A percentile compares a stretch with the other conserved stretches of the same genome.
These are phyloP conservation scores for Chloropicon primus DNA, from an alignment of 139 green algal species.

Conservation along the genomic window DNA sequence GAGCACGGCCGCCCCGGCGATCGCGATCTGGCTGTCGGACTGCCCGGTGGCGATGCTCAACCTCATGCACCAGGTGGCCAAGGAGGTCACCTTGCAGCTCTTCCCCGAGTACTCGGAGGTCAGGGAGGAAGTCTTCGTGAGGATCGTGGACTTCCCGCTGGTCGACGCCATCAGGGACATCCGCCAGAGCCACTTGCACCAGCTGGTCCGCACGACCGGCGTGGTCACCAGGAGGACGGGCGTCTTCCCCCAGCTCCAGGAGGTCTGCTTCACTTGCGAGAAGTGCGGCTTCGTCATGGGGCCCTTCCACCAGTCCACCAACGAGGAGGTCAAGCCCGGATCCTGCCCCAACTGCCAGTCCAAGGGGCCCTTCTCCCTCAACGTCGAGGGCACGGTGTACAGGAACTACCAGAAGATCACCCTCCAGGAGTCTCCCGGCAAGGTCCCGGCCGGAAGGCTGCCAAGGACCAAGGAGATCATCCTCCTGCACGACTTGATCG, in stretches of 20 bases:
- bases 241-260: slow-evolving; percentile 91
- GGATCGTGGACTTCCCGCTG: slow-evolving; percentile 70
- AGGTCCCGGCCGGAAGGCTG: slow-evolving; percentile 80
- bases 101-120: slow-evolving; percentile 33
- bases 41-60: slow-evolving; percentile 58
- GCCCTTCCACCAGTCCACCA: slow-evolving; percentile 66
- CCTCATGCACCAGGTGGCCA: slow-evolving; percentile 48
- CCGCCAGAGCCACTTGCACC: slow-evolving; percentile 73
- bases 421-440: slow-evolving; percentile 89
- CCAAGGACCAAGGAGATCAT: slow-evolving; percentile 94
- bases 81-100: slow-evolving; percentile 20
- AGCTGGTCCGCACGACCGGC: slow-evolving; percentile 67
- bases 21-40: slow-evolving; percentile 76
- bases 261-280: slow-evolving; percentile 81
- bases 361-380: slow-evolving; percentile 80
- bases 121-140: slow-evolving; percentile 59
- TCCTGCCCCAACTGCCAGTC: slow-evolving; percentile 71
- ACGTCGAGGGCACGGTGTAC: slow-evolving; percentile 70
- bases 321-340: slow-evolving; percentile 58
- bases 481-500: slow-evolving; percentile 92
- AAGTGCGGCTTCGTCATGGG: slow-evolving; percentile 75
- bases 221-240: slow-evolving; percentile 90
- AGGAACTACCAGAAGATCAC: slow-evolving; percentile 98
- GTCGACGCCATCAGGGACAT: slow-evolving; percentile 86
- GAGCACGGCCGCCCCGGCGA: slow-evolving; percentile 22